Evolutionary conservation across 139 green algal genomes (phyloP), one percentile per base, ranked within the genome.

Genomic region (Diplosphaera chodatii): DNA sequence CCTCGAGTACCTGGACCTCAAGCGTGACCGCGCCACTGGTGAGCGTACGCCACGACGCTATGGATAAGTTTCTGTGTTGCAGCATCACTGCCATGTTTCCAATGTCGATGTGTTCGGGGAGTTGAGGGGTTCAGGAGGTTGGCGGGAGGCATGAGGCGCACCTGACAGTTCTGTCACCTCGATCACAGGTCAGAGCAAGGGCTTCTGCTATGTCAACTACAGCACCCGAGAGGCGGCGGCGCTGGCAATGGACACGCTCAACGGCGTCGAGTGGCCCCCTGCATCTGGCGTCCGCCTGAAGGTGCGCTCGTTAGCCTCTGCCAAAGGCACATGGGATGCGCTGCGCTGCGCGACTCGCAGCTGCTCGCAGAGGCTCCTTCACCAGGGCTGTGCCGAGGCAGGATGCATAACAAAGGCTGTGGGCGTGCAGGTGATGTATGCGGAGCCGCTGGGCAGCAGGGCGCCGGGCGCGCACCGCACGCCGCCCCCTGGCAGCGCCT

Each of bases 1-100:
- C 64, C 91, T 95, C 86, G 89, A 96, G 83, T 97, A 95, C 82
- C 91, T 86, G 63, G 88, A 95, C 75, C 80, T 96, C 27, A 97
- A 96, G 80, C 82, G 85, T 66, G 90, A 96, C 74, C 80, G 82
- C 18, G 55, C 72, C 21, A 96, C 85, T 8, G 86, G 86, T 68
- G 78, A 80, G 30, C 87, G 77, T 59, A 4, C 16, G 48, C n/a
- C n/a, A n/a, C n/a, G n/a, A n/a, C n/a, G n/a, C n/a, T n/a, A n/a
- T n/a, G n/a, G n/a, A n/a, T n/a, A n/a, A n/a, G n/a, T n/a, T n/a
- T n/a, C n/a, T n/a, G n/a, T n/a, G n/a, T n/a, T n/a, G n/a, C n/a
- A n/a, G n/a, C n/a, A n/a, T n/a, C n/a, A n/a, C n/a, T n/a, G n/a
- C n/a, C n/a, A n/a, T n/a, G n/a, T n/a, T n/a, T n/a, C n/a, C n/a